Percentiles rank a stretch among this genome's conserved stretches.
phyloP scores from a whole-genome alignment of 2,329 filamentous ascomycete genomes.

The Leptodontidium sp. region DNA sequence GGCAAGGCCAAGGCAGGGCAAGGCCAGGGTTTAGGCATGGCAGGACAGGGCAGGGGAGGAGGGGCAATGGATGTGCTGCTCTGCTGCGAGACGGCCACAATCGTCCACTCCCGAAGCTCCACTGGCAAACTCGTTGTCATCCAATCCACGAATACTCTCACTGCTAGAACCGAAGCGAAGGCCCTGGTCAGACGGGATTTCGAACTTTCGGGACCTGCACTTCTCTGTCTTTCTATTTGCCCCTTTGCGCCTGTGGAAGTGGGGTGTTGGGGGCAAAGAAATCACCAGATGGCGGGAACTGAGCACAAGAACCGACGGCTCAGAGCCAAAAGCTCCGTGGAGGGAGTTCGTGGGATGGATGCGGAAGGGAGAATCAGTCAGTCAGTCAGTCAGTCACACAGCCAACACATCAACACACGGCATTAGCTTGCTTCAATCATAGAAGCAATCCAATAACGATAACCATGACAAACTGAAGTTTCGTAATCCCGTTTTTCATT shows the following conservation, averaged over 20 bases:
- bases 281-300: neutral
- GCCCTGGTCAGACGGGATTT: neutral
- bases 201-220: neutral
- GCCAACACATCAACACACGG: slow-evolving; percentile 5
- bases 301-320: neutral
- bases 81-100: neutral
- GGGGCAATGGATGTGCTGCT: neutral
- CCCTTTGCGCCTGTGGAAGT: neutral
- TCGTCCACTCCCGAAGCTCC: slow-evolving; percentile 11
- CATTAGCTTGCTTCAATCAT: neutral
- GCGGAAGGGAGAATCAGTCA: neutral
- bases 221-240: slow-evolving; percentile 15
- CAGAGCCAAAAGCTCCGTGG: neutral
- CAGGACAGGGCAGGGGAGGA: neutral
- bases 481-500: slow-evolving; percentile 11
- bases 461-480: neutral
- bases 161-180: neutral
- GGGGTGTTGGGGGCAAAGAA: neutral
- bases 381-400: slow-evolving; percentile 20
- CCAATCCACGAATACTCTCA: slow-evolving; percentile 6
- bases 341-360: neutral
- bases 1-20: slow-evolving; percentile 8
- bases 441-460: neutral
- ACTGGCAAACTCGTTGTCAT: slow-evolving; percentile 10
- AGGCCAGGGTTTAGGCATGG: neutral